These are phyloP conservation scores for Mytilinidion resinicola DNA, from an alignment of 495 filamentous ascomycete species.

Conservation along the genomic window DNA sequence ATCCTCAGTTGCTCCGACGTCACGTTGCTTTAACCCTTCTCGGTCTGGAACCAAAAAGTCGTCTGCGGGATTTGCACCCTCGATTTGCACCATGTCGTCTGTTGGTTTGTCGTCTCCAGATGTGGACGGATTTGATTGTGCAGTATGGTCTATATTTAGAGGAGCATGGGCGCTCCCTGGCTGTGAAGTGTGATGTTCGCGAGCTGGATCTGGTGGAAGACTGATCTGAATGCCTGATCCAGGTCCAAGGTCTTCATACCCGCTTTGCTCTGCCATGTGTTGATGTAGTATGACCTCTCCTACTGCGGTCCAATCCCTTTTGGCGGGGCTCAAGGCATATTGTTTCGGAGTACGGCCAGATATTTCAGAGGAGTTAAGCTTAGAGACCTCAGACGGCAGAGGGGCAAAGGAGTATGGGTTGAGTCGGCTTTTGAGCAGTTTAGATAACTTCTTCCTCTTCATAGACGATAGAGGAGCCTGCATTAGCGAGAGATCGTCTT, in stretches of 20 bases:
- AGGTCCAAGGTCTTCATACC: constrained; percentile 25
- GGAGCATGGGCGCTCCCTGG: neutral
- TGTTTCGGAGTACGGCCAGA: constrained; percentile 17
- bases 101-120: constrained; percentile 2
- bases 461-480: constrained; percentile 61
- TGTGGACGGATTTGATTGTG: too few relatives aligned
- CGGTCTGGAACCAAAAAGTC: too few relatives aligned
- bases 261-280: constrained; percentile 42
- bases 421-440: constrained; percentile 56
- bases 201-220: constrained; percentile 27
- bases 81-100: neutral
- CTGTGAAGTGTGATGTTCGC: constrained; percentile 26
- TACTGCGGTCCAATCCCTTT: constrained; percentile 47
- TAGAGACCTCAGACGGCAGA: constrained; percentile 26
- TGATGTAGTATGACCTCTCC: constrained; percentile 53
- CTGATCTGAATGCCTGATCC: constrained; percentile 36
- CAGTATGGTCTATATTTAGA: too few relatives aligned
- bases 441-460: constrained; percentile 55
- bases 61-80: neutral
- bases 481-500: constrained; percentile 64
- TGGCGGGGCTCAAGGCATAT: constrained; percentile 23
- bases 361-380: neutral
- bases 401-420: constrained; percentile 77
- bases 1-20: constrained; percentile 8
- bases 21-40: neutral